These are phyloP conservation scores for Lasiodiplodia sp. DNA, from an alignment of 2,329 filamentous ascomycete species.

Conservation along the genomic window DNA sequence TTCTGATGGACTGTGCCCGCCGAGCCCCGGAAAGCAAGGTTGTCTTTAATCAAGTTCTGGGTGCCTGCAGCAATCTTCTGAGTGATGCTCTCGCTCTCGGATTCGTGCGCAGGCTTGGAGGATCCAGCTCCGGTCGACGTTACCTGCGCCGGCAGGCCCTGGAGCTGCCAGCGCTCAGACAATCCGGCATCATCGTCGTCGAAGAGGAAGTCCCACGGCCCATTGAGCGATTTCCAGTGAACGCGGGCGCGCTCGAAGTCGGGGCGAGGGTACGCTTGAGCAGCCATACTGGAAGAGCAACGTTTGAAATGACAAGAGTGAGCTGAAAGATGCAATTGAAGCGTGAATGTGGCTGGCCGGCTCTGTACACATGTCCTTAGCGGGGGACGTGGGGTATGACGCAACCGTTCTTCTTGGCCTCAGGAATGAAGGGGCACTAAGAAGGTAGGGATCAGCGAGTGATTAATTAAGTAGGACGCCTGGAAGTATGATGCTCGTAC, in stretches of 20 bases:
- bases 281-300: background rate
- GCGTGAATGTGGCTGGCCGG: background rate
- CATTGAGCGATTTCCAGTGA: conserved; percentile 68
- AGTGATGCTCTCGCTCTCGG: conserved; percentile 48
- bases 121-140: conserved; percentile 34
- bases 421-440: background rate
- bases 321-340: background rate
- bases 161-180: conserved; percentile 60
- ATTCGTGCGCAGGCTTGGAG: conserved; percentile 32
- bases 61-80: conserved; percentile 60
- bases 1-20: conserved; percentile 50
- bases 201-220: conserved; percentile 69
- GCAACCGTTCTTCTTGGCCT: background rate
- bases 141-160: conserved; percentile 57
- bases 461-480: too few relatives aligned
- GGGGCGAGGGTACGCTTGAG: conserved; percentile 64
- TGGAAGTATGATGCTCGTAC: too few relatives aligned
- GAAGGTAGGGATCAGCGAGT: background rate
- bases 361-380: conserved; percentile 14
- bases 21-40: conserved; percentile 46
- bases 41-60: conserved; percentile 56
- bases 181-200: conserved; percentile 70
- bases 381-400: conserved; percentile 19
- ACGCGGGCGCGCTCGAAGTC: conserved; percentile 66
- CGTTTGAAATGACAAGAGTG: background rate